phyloP scores from a whole-genome alignment of 2,329 filamentous ascomycete genomes.

The Chalaropsis thielavioides region DNA sequence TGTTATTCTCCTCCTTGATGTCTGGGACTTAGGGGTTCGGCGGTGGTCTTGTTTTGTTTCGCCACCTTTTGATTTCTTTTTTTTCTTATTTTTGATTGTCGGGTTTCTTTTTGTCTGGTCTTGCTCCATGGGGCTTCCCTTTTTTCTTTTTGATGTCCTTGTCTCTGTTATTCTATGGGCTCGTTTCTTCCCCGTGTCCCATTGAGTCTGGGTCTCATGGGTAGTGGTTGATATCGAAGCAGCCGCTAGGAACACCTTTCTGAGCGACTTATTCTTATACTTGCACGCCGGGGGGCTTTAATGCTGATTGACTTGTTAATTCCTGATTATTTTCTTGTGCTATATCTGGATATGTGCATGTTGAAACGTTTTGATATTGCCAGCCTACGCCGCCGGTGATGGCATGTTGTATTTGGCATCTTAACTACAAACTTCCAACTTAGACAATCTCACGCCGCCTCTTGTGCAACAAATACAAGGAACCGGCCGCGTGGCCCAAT shows the following conservation, averaged over 20 bases:
- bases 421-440: not conserved
- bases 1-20: slow-evolving; percentile 1
- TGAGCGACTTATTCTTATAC: slow-evolving; percentile 3
- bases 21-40: not conserved
- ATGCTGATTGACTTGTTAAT: slow-evolving; percentile 4
- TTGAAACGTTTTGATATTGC: not conserved
- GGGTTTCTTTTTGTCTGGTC: not conserved
- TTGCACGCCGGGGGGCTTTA: not conserved
- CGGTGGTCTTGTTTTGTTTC: slow-evolving; percentile 2
- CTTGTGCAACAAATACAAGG: not conserved
- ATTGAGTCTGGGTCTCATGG: not conserved
- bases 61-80: not conserved
- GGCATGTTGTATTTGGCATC: no score
- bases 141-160: not conserved
- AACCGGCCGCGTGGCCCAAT: slow-evolving; percentile 13
- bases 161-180: not conserved
- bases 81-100: not conserved
- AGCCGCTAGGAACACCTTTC: not conserved
- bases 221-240: not conserved
- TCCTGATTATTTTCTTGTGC: not conserved
- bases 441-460: not conserved
- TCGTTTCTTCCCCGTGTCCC: not conserved
- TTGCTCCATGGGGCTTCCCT: not conserved
- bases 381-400: not conserved
- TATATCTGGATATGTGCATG: not conserved